Evolutionary conservation across 1,284 basidiomycete species (phyloP).

Genomic region (Trichosporon asahii): DNA sequence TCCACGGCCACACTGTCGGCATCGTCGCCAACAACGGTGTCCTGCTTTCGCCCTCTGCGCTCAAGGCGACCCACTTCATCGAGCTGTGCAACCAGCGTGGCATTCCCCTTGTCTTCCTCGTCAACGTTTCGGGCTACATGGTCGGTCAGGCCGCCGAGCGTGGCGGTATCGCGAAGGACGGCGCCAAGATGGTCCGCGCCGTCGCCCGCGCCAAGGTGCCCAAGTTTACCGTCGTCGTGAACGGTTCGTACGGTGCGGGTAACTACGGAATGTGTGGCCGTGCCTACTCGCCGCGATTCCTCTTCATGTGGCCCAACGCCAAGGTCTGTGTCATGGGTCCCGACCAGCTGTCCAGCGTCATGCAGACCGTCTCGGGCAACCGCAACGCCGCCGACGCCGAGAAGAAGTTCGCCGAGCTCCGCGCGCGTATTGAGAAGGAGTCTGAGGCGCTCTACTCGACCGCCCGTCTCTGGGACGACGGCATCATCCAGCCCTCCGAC

Average conservation of each 20-base stretch:
- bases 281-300: conserved; percentile 86
- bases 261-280: conserved; percentile 92
- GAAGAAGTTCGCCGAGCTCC: conserved; percentile 54
- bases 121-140: conserved; percentile 91
- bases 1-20: conserved; percentile 79
- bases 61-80: conserved; percentile 94
- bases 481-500: conserved; percentile 86
- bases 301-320: conserved; percentile 98
- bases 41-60: conserved; percentile 84
- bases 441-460: conserved; percentile 81
- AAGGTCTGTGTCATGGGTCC: conserved; percentile 97
- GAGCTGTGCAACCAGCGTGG: conserved; percentile 86
- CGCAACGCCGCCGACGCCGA: conserved; percentile 29
- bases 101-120: conserved; percentile 86
- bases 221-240: conserved; percentile 90
- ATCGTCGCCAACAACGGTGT: conserved; percentile 94
- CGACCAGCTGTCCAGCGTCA: conserved; percentile 85
- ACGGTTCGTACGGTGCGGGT: conserved; percentile 83
- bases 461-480: conserved; percentile 90
- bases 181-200: conserved; percentile 95
- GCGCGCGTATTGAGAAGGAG: conserved; percentile 78
- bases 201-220: conserved; percentile 92
- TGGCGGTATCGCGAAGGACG: conserved; percentile 95
- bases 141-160: conserved; percentile 89
- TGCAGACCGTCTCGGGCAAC: conserved; percentile 66